Evolutionary conservation across 139 green algal genomes (phyloP).

Genomic region (Choricystis sp.): DNA sequence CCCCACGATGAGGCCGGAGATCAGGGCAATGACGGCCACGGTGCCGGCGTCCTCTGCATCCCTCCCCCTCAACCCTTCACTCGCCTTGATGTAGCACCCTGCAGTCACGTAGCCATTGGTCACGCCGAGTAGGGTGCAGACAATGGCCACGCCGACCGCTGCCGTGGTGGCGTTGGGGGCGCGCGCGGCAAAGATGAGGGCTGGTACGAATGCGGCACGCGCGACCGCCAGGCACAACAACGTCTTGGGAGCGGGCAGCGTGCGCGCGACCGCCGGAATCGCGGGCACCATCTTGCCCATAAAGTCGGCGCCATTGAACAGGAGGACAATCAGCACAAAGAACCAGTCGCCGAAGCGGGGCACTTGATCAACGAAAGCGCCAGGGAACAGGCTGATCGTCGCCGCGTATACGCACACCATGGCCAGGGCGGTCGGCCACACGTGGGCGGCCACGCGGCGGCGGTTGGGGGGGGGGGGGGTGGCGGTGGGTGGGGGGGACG

Average conservation of each 20-base stretch:
- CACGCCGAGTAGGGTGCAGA: no score
- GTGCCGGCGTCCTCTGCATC: conserved; percentile 31
- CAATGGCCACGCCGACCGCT: conserved; percentile 13
- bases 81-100: background rate
- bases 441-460: background rate
- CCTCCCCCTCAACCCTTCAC: background rate
- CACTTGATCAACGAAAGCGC: conserved; percentile 71
- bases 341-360: conserved; percentile 63
- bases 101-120: conserved; percentile 49
- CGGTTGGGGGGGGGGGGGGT: background rate
- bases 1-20: conserved; percentile 54
- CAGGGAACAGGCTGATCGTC: conserved; percentile 81
- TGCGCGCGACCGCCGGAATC: background rate
- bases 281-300: conserved; percentile 39
- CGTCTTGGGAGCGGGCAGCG: background rate
- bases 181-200: background rate
- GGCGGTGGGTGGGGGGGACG: background rate
- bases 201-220: background rate
- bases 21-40: conserved; percentile 59
- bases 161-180: conserved; percentile 4
- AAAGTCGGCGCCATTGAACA: conserved; percentile 58
- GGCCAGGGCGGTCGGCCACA: conserved; percentile 6
- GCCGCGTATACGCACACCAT: conserved; percentile 29
- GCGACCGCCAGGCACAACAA: background rate
- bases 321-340: conserved; percentile 53